Percentiles rank a stretch among this genome's conserved stretches.
Conservation (phyloP, 192 early-diverging fungal species). For the Gaertneriomyces semiglobifer region DNA sequence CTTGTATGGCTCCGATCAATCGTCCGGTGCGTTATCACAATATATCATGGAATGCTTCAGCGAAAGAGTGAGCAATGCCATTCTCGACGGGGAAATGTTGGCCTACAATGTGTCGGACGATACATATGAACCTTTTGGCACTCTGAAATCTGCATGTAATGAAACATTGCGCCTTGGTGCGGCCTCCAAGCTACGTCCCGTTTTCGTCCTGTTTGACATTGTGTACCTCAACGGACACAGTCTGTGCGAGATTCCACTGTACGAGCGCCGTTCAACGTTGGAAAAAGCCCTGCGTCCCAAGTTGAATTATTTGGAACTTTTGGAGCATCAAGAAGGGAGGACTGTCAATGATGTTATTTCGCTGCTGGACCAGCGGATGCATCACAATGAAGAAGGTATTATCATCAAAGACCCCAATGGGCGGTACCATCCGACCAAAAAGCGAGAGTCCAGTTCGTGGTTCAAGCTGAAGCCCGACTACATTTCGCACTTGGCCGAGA, state of each 20-base stretch:
- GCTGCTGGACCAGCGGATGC: conserved; percentile 55
- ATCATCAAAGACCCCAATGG: conserved; percentile 69
- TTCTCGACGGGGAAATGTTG: conserved; percentile 82
- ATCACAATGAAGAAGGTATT: conserved; percentile 54
- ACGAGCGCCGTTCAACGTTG: conserved; percentile 51
- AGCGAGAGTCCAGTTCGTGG: conserved; percentile 47
- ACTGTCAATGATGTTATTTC: conserved; percentile 59
- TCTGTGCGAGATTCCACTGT: conserved; percentile 55
- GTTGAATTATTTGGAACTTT: conserved; percentile 53
- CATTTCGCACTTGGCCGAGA: conserved; percentile 63
- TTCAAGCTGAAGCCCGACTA: conserved; percentile 81
- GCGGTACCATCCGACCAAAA: conserved; percentile 50
- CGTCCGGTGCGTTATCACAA: conserved; percentile 55
- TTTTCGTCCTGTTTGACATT: conserved; percentile 74
- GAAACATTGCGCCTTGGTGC: conserved; percentile 26
- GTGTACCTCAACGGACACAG: conserved; percentile 63
- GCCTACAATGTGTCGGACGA: conserved; percentile 65
- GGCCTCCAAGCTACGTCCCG: conserved; percentile 28
- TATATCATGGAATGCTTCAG: conserved; percentile 54
- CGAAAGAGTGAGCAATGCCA: conserved; percentile 52
- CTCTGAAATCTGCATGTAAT: conserved; percentile 65
- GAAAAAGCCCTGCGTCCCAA: conserved; percentile 49
- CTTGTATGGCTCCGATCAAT: conserved; percentile 57
- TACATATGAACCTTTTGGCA: conserved; percentile 65
- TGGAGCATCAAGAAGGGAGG: conserved; percentile 47